Conservation (phyloP, 163 green algal genomes). For the Prototheca wickerhamii region DNA sequence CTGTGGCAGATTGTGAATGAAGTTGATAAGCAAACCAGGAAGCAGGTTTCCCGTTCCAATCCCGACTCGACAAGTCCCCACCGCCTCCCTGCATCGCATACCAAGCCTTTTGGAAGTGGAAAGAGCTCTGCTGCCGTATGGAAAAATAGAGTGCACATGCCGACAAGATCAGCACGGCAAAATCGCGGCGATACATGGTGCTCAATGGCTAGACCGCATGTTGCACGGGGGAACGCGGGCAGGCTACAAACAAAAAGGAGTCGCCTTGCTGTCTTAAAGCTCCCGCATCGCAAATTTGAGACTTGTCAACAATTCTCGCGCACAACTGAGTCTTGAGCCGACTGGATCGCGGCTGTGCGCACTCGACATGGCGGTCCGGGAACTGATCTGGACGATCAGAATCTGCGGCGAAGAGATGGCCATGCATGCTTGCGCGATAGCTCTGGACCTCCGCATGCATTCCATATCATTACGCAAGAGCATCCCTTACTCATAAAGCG, state of each 20-base stretch:
- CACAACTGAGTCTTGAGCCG: too few species aligned
- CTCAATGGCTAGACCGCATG: neutral
- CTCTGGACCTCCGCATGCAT: too few species aligned
- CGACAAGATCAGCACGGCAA: constrained; percentile 67
- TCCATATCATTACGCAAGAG: too few species aligned
- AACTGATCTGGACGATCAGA: too few species aligned
- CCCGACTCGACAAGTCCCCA: too few species aligned
- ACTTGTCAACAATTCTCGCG: neutral
- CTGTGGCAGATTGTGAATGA: constrained; percentile 5
- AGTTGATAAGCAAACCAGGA: neutral
- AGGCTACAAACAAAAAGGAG: neutral
- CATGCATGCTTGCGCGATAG: too few species aligned
- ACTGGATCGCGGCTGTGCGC: too few species aligned
- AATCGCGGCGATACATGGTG: constrained; percentile 68
- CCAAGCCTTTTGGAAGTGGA: constrained; percentile 75
- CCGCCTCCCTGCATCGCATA: constrained; percentile 14
- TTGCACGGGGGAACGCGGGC: neutral
- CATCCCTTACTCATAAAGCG: too few species aligned
- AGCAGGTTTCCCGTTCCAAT: too few species aligned
- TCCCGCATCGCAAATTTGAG: neutral
- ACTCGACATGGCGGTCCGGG: too few species aligned
- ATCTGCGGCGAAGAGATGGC: too few species aligned
- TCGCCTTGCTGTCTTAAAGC: neutral
- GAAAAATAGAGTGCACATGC: constrained; percentile 65
- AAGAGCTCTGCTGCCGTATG: constrained; percentile 67